These are phyloP conservation scores for Elsinoe ampelina DNA, from an alignment of 2,329 filamentous ascomycete species.

Conservation along the genomic window DNA sequence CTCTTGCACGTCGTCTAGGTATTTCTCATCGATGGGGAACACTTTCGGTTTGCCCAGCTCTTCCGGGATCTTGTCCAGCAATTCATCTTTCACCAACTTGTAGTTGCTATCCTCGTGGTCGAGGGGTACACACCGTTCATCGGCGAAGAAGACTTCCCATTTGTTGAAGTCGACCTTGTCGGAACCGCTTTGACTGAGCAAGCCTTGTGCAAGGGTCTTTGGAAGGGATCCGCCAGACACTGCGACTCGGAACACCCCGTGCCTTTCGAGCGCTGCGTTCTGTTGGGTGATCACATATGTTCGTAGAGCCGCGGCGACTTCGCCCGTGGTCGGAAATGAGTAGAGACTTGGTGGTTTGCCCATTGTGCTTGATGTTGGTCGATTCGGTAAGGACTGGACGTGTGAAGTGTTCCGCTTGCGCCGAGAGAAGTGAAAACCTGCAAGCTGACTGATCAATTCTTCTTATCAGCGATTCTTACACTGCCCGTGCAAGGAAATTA, in stretches of 20 bases:
- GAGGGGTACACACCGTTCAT: slow-evolving; percentile 89
- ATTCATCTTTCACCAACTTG: slow-evolving; percentile 72
- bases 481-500: slow-evolving; percentile 2
- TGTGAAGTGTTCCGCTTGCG: background rate
- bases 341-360: slow-evolving; percentile 54
- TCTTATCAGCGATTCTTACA: slow-evolving; percentile 3
- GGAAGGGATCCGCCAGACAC: slow-evolving; percentile 92
- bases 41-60: slow-evolving; percentile 59
- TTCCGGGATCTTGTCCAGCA: slow-evolving; percentile 77
- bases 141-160: slow-evolving; percentile 98
- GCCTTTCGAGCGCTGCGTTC: slow-evolving; percentile 67
- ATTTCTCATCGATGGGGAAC: slow-evolving; percentile 63
- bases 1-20: slow-evolving; percentile 74
- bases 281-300: slow-evolving; percentile 76
- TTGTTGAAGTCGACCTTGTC: slow-evolving; percentile 68
- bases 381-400: background rate
- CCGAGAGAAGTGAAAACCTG: background rate
- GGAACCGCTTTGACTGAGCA: slow-evolving; percentile 48
- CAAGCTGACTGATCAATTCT: slow-evolving; percentile 10
- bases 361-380: slow-evolving; percentile 21
- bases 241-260: slow-evolving; percentile 79
- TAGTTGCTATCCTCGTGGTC: slow-evolving; percentile 94
- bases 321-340: slow-evolving; percentile 63
- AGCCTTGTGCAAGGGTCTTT: slow-evolving; percentile 73
- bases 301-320: slow-evolving; percentile 68